These are phyloP conservation scores for Xylaria cubensis DNA, from an alignment of 495 filamentous ascomycete species.

Conservation along the genomic window DNA sequence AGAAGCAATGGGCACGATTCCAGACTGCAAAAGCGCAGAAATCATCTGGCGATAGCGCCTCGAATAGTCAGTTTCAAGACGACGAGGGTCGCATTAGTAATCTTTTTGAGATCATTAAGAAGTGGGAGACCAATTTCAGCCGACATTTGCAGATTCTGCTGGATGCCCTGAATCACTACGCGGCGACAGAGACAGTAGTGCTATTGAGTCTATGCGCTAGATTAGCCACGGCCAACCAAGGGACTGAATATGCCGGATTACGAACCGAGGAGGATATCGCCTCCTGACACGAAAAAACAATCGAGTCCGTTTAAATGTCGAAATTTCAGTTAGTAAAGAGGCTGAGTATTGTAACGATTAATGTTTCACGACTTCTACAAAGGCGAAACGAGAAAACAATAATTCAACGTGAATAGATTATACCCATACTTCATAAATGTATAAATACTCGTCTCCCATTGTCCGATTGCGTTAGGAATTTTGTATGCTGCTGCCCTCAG, in stretches of 20 bases:
- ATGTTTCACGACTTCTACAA: conserved; percentile 4
- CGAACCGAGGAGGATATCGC: conserved; percentile 53
- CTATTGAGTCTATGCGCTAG: conserved; percentile 83
- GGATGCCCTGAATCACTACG: conserved; percentile 94
- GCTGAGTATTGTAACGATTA: neutral
- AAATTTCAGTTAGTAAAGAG: neutral
- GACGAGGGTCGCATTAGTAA: conserved; percentile 75
- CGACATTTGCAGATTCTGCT: conserved; percentile 89
- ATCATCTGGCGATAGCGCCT: conserved; percentile 33
- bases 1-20: conserved; percentile 59
- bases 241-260: conserved; percentile 61
- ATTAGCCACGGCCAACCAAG: conserved; percentile 76
- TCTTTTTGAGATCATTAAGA: conserved; percentile 80
- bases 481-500: neutral
- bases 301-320: neutral
- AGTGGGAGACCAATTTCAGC: conserved; percentile 92
- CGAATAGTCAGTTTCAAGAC: conserved; percentile 40
- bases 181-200: conserved; percentile 95
- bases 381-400: neutral
- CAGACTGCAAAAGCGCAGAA: conserved; percentile 48
- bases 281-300: conserved; percentile 23
- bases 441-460: neutral
- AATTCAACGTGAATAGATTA: neutral
- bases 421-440: conserved; percentile 8
- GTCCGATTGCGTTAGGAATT: neutral